These are phyloP conservation scores for Agarophyton chilense DNA, from an alignment of 23 red algal species.

Conservation along the genomic window DNA sequence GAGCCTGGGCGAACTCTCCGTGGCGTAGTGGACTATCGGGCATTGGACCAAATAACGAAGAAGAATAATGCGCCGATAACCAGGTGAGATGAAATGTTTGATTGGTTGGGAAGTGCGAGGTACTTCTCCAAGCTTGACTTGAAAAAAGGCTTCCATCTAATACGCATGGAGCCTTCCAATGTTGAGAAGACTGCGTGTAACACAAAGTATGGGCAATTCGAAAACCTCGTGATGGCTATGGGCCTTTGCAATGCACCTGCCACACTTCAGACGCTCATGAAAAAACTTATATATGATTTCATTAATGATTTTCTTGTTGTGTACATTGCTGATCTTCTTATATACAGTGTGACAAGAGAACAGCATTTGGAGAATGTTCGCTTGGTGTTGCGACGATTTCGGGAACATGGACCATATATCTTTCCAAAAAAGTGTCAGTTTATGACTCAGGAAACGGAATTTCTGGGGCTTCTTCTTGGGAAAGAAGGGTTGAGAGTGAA, in stretches of 20 bases:
- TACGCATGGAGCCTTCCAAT: not conserved
- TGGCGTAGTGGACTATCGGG: not conserved
- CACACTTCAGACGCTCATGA: slow-evolving; percentile 4
- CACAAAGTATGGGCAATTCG: slow-evolving; percentile 7
- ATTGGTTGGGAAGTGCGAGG: too few relatives aligned
- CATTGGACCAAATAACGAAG: not conserved
- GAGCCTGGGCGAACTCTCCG: not conserved
- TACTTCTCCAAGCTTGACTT: too few relatives aligned
- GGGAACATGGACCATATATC: not conserved
- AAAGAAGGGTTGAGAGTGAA: not conserved
- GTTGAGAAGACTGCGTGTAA: not conserved
- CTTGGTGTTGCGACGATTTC: not conserved
- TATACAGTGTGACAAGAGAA: slow-evolving; percentile 2
- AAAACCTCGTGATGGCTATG: not conserved
- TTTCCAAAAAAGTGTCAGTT: not conserved
- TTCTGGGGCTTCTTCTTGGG: not conserved
- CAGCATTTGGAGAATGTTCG: slow-evolving; percentile 8
- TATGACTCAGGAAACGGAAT: not conserved
- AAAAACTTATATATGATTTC: not conserved
- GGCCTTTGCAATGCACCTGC: slow-evolving; percentile 16
- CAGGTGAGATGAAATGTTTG: too few relatives aligned
- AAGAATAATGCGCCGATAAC: not conserved
- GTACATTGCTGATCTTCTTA: slow-evolving; percentile 19
- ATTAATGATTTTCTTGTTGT: not conserved
- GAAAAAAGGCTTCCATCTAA: slow-evolving; percentile 7